phyloP scores from a whole-genome alignment of 371 early-diverging fungal species.

The Capillidium heterosporum region DNA sequence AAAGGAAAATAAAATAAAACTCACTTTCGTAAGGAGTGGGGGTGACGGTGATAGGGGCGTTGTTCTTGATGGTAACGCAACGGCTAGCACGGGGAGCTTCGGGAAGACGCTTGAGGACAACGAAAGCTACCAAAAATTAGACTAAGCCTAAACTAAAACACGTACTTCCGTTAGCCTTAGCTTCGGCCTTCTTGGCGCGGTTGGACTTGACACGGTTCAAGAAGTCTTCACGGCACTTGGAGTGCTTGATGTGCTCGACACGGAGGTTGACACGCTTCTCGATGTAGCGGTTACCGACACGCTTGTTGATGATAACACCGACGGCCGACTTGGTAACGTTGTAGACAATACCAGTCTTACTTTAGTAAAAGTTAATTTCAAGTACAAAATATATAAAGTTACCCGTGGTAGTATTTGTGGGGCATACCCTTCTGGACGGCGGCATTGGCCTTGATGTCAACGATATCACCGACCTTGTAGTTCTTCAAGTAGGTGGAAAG shows the following conservation, averaged over 20 bases:
- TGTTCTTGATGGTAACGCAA: conserved; percentile 73
- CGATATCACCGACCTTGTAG: conserved; percentile 98
- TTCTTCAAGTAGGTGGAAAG: conserved; percentile 92
- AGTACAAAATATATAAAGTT: conserved; percentile 11
- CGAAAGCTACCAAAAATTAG: conserved; percentile 18
- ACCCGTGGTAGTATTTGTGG: conserved; percentile 99
- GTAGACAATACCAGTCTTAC: conserved; percentile 94
- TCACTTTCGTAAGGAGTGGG: conserved; percentile 87
- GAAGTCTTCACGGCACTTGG: conserved; percentile 98
- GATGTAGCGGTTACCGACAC: conserved; percentile 91
- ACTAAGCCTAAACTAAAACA: not conserved
- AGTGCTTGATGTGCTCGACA: conserved; percentile 98
- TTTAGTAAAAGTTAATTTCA: conserved; percentile 11
- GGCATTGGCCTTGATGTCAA: conserved; percentile 94
- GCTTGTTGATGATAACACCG: conserved; percentile 97
- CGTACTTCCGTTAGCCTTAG: conserved; percentile 21
- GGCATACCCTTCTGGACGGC: conserved; percentile 99
- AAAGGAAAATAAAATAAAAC: not conserved
- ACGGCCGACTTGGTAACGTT: conserved; percentile 98
- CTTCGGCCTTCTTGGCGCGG: conserved; percentile 63
- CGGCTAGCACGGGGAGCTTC: conserved; percentile 80
- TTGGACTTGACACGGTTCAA: conserved; percentile 93
- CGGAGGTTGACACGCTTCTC: conserved; percentile 98
- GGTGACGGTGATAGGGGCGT: conserved; percentile 78
- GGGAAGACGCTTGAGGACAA: conserved; percentile 87